phyloP scores from a whole-genome alignment of 441 rosid species.

The Populus hybrid region DNA sequence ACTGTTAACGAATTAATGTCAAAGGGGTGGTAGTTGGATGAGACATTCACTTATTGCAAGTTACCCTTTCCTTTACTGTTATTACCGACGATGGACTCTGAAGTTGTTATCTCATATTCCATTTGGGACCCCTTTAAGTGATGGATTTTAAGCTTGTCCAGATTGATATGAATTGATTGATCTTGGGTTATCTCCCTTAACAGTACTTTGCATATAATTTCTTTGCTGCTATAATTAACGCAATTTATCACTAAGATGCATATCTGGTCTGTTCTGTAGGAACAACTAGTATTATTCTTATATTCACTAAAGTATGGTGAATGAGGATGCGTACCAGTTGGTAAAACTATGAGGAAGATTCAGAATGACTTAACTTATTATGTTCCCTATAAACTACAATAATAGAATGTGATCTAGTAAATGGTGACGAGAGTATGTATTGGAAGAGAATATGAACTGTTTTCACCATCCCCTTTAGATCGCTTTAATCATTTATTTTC shows the following conservation, averaged over 20 bases:
- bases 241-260: not conserved
- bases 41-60: not conserved
- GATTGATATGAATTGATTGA: not conserved
- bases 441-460: not conserved
- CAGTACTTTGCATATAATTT: not conserved
- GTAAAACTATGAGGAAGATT: not conserved
- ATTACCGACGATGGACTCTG: not conserved
- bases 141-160: not conserved
- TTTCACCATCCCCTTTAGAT: not conserved
- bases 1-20: not conserved
- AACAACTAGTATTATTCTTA: not conserved
- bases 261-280: not conserved
- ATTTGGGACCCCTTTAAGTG: not conserved
- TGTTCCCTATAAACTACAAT: not conserved
- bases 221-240: not conserved
- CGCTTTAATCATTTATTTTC: constrained; percentile 2
- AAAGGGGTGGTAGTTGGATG: not conserved
- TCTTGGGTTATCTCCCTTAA: too few relatives aligned
- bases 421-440: not conserved
- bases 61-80: not conserved
- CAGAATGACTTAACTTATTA: not conserved
- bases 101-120: not conserved
- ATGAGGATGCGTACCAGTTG: not conserved
- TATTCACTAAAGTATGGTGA: not conserved
- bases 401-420: not conserved